These are phyloP conservation scores for Verticillium nonalfalfae DNA, from an alignment of 2,329 filamentous ascomycete genomes.

Conservation along the genomic window DNA sequence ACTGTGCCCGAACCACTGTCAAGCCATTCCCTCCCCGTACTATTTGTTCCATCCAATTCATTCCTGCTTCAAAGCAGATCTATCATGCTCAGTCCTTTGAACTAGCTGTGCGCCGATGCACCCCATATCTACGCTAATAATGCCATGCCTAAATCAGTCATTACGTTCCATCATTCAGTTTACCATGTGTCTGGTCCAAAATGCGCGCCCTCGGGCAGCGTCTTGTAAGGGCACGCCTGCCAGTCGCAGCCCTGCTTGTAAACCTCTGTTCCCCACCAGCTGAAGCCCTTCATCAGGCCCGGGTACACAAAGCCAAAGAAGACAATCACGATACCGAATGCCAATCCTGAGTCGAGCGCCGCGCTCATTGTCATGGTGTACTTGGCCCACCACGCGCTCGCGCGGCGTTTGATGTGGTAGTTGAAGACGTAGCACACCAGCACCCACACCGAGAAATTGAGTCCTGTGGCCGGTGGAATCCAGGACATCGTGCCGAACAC, in stretches of 20 bases:
- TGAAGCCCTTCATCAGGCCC: conserved; percentile 64
- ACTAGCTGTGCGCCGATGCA: not conserved
- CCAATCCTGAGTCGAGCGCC: conserved; percentile 74
- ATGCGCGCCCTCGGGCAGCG: conserved; percentile 53
- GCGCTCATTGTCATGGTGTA: conserved; percentile 87
- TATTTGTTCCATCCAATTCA: not conserved
- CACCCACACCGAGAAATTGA: conserved; percentile 86
- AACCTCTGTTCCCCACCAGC: conserved; percentile 85
- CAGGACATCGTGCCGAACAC: conserved; percentile 77
- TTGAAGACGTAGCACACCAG: conserved; percentile 84
- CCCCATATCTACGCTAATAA: not conserved
- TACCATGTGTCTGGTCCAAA: conserved; percentile 63
- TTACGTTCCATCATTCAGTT: conserved; percentile 2
- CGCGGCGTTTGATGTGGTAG: conserved; percentile 62
- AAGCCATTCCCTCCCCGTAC: not conserved
- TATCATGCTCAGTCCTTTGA: not conserved
- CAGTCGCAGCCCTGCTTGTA: conserved; percentile 83
- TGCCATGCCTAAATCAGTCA: not conserved
- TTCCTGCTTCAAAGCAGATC: not conserved
- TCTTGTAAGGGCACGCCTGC: conserved; percentile 68
- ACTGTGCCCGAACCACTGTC: not conserved
- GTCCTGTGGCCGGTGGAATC: conserved; percentile 80
- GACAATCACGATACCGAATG: conserved; percentile 74
- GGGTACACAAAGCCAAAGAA: conserved; percentile 87
- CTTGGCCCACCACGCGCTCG: conserved; percentile 77